Percentiles rank a stretch among this genome's conserved stretches.
Evolutionary conservation across 345 rosid genomes (phyloP).

Genomic region (Excoecaria cochinchinensis): DNA sequence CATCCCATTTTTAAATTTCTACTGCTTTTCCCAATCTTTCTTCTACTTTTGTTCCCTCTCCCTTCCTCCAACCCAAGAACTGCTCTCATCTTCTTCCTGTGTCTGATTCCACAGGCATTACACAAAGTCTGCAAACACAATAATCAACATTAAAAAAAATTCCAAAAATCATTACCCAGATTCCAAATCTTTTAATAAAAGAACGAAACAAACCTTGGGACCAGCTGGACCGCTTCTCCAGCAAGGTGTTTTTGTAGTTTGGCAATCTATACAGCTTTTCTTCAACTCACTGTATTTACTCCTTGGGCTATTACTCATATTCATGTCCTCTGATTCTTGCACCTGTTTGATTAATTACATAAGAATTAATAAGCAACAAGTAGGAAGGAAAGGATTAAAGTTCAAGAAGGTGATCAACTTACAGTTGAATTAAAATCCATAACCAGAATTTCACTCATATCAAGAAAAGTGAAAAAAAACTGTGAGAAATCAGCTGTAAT

Average conservation of each 20-base stretch:
- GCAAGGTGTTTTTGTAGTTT: conserved; percentile 74
- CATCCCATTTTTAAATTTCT: conserved; percentile 12
- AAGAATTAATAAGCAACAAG: background rate
- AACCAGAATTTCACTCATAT: background rate
- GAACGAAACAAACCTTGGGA: conserved; percentile 48
- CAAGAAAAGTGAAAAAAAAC: background rate
- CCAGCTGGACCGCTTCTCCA: conserved; percentile 94
- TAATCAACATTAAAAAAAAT: background rate
- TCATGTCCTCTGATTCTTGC: conserved; percentile 10
- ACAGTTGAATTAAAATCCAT: conserved; percentile 13
- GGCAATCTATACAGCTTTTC: conserved; percentile 66
- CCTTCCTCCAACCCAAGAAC: conserved; percentile 30
- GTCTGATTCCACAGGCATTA: conserved; percentile 90
- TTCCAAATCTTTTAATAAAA: background rate
- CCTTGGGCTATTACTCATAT: background rate
- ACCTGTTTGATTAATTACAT: conserved; percentile 8
- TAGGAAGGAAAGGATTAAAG: background rate
- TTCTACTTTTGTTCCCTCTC: conserved; percentile 24
- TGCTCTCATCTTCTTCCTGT: conserved; percentile 63
- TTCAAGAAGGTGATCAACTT: background rate
- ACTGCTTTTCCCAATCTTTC: conserved; percentile 8
- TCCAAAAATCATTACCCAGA: background rate
- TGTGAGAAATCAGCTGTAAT: background rate
- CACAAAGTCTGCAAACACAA: conserved; percentile 61
- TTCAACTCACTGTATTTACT: conserved; percentile 14